Percentiles rank a stretch among this genome's conserved stretches.
phyloP scores from a whole-genome alignment of 176 grass and related monocot genomes.

The Paspalum vaginatum region DNA sequence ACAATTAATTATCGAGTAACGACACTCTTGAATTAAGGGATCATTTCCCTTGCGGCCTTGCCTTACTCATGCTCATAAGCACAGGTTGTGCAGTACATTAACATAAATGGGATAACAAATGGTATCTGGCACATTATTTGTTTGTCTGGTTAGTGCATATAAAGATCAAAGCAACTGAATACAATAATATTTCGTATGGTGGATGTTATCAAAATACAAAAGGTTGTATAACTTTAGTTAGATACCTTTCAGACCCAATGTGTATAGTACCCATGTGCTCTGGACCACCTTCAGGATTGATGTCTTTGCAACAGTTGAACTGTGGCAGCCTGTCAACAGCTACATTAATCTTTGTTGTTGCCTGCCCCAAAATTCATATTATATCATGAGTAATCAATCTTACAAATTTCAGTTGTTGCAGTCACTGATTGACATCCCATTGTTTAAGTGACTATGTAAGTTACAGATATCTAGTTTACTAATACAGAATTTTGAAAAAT shows the following conservation, averaged over 20 bases:
- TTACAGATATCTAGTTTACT: not conserved
- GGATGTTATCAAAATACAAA: not conserved
- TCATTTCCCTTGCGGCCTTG: no score
- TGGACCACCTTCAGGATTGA: conserved; percentile 62
- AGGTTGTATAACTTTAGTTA: not conserved
- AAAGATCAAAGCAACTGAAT: conserved; percentile 27
- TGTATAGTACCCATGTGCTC: conserved; percentile 98
- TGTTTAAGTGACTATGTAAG: not conserved
- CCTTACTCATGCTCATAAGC: no score
- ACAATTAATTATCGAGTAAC: no score
- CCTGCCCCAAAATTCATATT: conserved; percentile 53
- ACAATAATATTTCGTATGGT: not conserved
- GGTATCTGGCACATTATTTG: not conserved
- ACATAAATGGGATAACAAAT: not conserved
- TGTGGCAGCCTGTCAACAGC: conserved; percentile 94
- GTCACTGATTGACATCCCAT: not conserved
- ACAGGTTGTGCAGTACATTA: no score
- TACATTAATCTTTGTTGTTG: conserved; percentile 96
- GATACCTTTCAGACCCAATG: conserved; percentile 93
- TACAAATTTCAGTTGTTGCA: conserved; percentile 27
- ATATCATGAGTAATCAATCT: conserved; percentile 24
- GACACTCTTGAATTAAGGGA: no score
- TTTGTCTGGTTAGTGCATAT: conserved; percentile 18
- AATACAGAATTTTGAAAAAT: not conserved
- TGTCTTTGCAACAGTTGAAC: conserved; percentile 75